Evolutionary conservation across 306 rosid species (phyloP), one percentile per base, ranked within the genome.

Genomic region (Ceratonia siliqua): DNA sequence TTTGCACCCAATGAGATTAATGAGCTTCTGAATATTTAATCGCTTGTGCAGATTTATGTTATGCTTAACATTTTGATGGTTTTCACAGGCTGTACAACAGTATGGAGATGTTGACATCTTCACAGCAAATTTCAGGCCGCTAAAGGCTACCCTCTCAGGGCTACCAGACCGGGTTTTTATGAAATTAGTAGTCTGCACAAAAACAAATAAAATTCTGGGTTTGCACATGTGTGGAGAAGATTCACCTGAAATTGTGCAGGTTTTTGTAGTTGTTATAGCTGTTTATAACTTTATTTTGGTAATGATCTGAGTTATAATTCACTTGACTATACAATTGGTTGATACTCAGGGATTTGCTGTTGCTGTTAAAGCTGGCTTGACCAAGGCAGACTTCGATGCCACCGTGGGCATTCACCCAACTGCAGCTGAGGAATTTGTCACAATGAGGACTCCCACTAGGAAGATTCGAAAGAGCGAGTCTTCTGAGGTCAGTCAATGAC

Each of bases 221-320:
- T 65, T 92, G 82, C 97, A 90, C 76, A 82, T 92, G 98, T 95
- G 99, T 53, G 99, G 99, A 70, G 97, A 92, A 6, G 99, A 95
- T 87, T 83, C 98, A 43, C 76, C 99, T 21, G 99, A 95, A 87
- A 90, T 89, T 72, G 83, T 82, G 70, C 99, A 95, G 99, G 99
- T 94, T 71, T 68, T 73, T 79, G 62, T 54, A 20, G 28, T 74
- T 86, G 21, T 73, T 38, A 5, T 69, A 32, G 50, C 59, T 69
- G 70, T 35, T 74, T 62, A 33, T 33, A 28, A 57, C 54, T 28
- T 33, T 59, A 21, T 72, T 39, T 20, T 58, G 62, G 20, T 25
- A 67, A 62, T 73, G 49, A 59, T 78, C 38, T 70, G 13, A 54
- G 55, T 53, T 65, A 30, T 20, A 69, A 39, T 56, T 88, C 65